These are phyloP conservation scores for Didymella keratinophila DNA, from an alignment of 2,329 filamentous ascomycete species.

Conservation along the genomic window DNA sequence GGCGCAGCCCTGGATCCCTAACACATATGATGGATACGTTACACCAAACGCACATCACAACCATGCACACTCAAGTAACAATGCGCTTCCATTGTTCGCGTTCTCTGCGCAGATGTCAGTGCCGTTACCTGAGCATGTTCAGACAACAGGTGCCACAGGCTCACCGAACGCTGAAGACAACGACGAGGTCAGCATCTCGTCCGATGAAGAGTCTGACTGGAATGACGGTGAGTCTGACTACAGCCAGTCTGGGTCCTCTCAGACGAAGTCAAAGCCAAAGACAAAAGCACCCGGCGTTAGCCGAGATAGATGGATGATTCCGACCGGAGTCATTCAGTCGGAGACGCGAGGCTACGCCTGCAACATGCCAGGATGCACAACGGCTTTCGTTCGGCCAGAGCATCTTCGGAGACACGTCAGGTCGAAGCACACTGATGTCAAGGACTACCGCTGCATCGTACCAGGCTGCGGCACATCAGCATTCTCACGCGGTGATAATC, in stretches of 20 bases:
- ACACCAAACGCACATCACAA: neutral
- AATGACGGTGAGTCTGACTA: slow-evolving; percentile 9
- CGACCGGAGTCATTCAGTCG: slow-evolving; percentile 3
- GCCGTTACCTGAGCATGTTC: neutral
- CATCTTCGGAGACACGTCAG: slow-evolving; percentile 35
- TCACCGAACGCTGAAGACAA: neutral
- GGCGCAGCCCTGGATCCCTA: slow-evolving; percentile 13
- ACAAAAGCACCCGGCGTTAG: slow-evolving; percentile 18
- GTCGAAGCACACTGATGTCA: slow-evolving; percentile 24
- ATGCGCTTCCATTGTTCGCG: neutral
- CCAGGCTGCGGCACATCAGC: slow-evolving; percentile 16
- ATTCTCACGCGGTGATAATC: slow-evolving; percentile 37
- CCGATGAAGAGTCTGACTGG: slow-evolving; percentile 9
- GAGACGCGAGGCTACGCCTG: slow-evolving; percentile 25
- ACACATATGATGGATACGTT: slow-evolving; percentile 1
- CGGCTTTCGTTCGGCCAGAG: slow-evolving; percentile 29
- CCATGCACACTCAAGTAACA: neutral
- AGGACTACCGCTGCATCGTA: slow-evolving; percentile 24
- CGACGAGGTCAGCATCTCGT: neutral
- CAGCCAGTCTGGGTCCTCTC: neutral
- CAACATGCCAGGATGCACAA: slow-evolving; percentile 7
- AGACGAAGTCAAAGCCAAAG: neutral
- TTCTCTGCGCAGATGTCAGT: neutral
- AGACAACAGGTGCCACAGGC: neutral
- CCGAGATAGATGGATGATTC: slow-evolving; percentile 24